Percentiles rank a stretch among this genome's conserved stretches.
These are phyloP conservation scores for Podospora pseudoanserina DNA, from an alignment of 495 filamentous ascomycete species.

Conservation along the genomic window DNA sequence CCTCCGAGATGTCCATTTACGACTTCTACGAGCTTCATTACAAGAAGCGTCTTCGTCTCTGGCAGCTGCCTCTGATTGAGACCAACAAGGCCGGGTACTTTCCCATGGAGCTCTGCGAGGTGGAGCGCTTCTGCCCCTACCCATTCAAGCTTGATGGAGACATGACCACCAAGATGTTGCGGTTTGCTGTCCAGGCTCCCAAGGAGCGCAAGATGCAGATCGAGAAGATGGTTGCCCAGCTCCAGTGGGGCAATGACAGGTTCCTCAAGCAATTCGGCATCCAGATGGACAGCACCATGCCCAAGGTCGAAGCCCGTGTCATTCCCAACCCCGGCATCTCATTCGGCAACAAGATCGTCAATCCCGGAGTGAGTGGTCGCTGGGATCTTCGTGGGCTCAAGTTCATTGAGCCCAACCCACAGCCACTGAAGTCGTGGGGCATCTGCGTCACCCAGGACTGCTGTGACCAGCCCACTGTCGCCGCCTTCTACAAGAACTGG, in stretches of 20 bases:
- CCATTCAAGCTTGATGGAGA: constrained; percentile 68
- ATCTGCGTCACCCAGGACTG: constrained; percentile 40
- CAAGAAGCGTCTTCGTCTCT: constrained; percentile 50
- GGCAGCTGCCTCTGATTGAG: constrained; percentile 61
- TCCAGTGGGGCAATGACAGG: constrained; percentile 66
- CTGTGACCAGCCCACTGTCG: constrained; percentile 40
- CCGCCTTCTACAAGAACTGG: constrained; percentile 59
- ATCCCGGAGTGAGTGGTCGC: constrained; percentile 60
- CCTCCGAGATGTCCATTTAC: constrained; percentile 33
- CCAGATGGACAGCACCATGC: constrained; percentile 57
- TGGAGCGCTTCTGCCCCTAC: constrained; percentile 65
- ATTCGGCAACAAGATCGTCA: constrained; percentile 51
- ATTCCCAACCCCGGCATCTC: constrained; percentile 65
- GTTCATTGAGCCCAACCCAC: constrained; percentile 60
- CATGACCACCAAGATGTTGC: constrained; percentile 82
- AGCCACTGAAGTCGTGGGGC: constrained; percentile 65
- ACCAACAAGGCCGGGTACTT: constrained; percentile 64
- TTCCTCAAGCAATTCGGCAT: constrained; percentile 67
- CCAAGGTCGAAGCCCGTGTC: constrained; percentile 63
- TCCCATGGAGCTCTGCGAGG: constrained; percentile 70
- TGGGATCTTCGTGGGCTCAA: constrained; percentile 84
- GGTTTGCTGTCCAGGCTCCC: constrained; percentile 69
- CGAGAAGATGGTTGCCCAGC: constrained; percentile 56
- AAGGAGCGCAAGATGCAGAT: constrained; percentile 59
- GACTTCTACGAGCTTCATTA: constrained; percentile 70